These are phyloP conservation scores for Coelastrella sp. DNA, from an alignment of 139 green algal genomes.

Conservation along the genomic window DNA sequence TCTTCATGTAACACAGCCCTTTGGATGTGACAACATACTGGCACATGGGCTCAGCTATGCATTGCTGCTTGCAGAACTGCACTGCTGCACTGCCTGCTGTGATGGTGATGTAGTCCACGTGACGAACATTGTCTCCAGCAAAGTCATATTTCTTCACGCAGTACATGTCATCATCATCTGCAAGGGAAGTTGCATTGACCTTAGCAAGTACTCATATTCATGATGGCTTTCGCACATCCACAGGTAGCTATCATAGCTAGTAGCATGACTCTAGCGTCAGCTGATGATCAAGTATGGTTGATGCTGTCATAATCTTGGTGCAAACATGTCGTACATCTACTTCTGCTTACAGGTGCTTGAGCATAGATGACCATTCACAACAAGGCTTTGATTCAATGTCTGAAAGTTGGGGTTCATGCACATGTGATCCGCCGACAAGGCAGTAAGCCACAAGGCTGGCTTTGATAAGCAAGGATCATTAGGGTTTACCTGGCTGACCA, in stretches of 20 bases:
- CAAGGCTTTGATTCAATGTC: too few relatives aligned
- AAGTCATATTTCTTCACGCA: slow-evolving; percentile 50
- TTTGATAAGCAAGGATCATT: background rate
- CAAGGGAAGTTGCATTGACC: background rate
- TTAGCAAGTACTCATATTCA: too few relatives aligned
- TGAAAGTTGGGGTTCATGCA: too few relatives aligned
- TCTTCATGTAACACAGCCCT: slow-evolving; percentile 50
- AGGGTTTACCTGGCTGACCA: slow-evolving; percentile 37
- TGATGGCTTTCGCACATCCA: too few relatives aligned
- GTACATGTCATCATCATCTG: slow-evolving; percentile 37
- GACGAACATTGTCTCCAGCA: slow-evolving; percentile 38
- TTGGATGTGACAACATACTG: slow-evolving; percentile 39
- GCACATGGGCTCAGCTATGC: slow-evolving; percentile 23
- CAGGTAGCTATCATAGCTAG: too few relatives aligned
- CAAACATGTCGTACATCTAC: too few relatives aligned
- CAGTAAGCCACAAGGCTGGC: background rate
- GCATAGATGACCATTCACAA: too few relatives aligned
- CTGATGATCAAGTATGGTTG: too few relatives aligned
- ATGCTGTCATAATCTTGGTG: too few relatives aligned
- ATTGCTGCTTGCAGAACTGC: slow-evolving; percentile 50
- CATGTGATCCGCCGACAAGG: too few relatives aligned
- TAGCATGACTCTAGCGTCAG: too few relatives aligned
- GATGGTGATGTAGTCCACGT: slow-evolving; percentile 40
- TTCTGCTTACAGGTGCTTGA: too few relatives aligned
- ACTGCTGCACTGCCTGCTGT: slow-evolving; percentile 25